These are phyloP conservation scores for Stachybotrys chlorohalonatus DNA, from an alignment of 2,329 filamentous ascomycete genomes.

Conservation along the genomic window DNA sequence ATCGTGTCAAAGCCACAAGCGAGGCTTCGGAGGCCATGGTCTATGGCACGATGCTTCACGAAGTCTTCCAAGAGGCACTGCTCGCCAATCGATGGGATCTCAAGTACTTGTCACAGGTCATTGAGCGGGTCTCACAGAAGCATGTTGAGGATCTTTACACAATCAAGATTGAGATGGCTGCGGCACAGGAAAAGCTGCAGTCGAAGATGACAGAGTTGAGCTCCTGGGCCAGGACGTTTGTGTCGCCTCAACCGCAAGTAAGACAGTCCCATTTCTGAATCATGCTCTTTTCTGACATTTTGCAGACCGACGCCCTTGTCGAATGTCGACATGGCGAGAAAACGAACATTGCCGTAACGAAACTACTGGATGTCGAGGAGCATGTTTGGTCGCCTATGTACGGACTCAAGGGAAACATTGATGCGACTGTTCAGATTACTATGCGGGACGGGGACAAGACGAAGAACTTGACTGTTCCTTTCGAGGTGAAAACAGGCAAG, in stretches of 20 bases:
- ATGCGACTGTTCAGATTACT: constrained; percentile 85
- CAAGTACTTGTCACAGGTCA: constrained; percentile 54
- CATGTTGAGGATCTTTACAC: constrained; percentile 87
- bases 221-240: constrained; percentile 75
- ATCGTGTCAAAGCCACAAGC: constrained; percentile 85
- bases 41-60: constrained; percentile 89
- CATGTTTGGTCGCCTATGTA: constrained; percentile 98
- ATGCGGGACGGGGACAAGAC: constrained; percentile 61
- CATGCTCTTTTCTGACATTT: constrained; percentile 15
- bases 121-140: constrained; percentile 59
- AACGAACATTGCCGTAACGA: constrained; percentile 77
- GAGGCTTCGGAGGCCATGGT: constrained; percentile 73
- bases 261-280: constrained; percentile 7
- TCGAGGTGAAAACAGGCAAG: constrained; percentile 92
- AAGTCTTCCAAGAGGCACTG: constrained; percentile 88
- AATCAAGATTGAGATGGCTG: constrained; percentile 64
- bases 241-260: constrained; percentile 62
- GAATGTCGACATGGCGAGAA: constrained; percentile 71
- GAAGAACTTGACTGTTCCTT: constrained; percentile 73
- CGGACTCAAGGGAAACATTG: constrained; percentile 93
- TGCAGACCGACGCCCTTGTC: constrained; percentile 58
- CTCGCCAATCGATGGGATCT: constrained; percentile 74
- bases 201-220: constrained; percentile 77
- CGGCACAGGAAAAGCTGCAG: constrained; percentile 70
- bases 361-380: constrained; percentile 92